These are phyloP conservation scores for Aspergillus sp. DNA, from an alignment of 2,329 filamentous ascomycete genomes.

Conservation along the genomic window DNA sequence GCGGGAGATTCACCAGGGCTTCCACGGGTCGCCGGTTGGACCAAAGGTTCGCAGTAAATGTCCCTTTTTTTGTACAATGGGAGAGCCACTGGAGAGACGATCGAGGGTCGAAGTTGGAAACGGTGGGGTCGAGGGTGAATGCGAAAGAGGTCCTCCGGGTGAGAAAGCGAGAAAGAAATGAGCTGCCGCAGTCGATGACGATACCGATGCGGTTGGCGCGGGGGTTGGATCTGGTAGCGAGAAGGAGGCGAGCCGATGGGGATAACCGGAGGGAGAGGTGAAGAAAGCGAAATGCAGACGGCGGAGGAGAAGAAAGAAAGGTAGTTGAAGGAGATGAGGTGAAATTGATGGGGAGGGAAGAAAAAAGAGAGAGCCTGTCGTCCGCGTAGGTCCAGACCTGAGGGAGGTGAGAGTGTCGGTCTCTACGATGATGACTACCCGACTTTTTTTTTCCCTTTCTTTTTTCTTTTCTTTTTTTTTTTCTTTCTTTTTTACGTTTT, in stretches of 20 bases:
- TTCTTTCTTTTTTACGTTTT: background rate
- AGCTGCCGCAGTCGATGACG: background rate
- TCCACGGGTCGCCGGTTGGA: conserved; percentile 28
- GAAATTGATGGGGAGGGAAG: background rate
- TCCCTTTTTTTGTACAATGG: conserved; percentile 3
- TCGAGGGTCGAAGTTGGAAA: background rate
- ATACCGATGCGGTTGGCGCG: background rate
- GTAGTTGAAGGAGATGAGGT: background rate
- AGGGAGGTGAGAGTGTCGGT: too few relatives aligned
- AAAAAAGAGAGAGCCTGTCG: conserved; percentile 4
- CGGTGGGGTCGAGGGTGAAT: background rate
- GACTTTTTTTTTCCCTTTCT: background rate
- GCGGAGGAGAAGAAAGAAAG: conserved; percentile 4
- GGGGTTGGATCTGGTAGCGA: background rate
- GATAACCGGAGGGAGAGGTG: background rate
- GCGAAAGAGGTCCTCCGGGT: background rate
- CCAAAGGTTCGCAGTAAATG: conserved; percentile 19
- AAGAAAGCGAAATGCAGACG: conserved; percentile 1
- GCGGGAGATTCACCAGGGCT: conserved; percentile 32
- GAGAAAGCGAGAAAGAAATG: background rate
- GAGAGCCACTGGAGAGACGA: background rate
- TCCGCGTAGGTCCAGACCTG: background rate
- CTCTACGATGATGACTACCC: conserved; percentile 3
- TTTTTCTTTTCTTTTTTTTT: conserved; percentile 1
- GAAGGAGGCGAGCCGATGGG: background rate